Evolutionary conservation across 1,284 basidiomycete genomes (phyloP), one percentile per base, ranked within the genome.

Genomic region (Cutaneotrichosporon dermatis): DNA sequence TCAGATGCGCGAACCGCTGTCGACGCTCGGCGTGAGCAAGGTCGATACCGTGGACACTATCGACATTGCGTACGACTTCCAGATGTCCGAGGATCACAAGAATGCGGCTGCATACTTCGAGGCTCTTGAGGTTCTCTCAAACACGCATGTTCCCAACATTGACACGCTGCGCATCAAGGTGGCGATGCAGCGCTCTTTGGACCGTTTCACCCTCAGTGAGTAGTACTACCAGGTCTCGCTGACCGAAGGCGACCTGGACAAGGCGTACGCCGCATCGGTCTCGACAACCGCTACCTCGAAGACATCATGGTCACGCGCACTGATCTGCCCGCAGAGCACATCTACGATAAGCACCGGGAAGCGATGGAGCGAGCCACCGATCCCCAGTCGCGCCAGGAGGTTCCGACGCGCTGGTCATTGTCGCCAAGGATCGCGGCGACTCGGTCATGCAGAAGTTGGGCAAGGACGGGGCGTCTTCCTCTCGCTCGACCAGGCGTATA

Each of bases 401-500:
- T 75, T 6, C 51, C 63, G 37, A 63, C 12, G 71, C 74, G 12
- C 59, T 76, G 5, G 25, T 55, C 12, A n/a, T 73, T 9, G 67
- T 76, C 33, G 73, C 71, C 1, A 66, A 60, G 51, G 63, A 67
- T 9, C 56, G 73, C 2, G 54, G 54, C 3, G 64, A 63, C 42
- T 55, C 56, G 3, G 16, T 61, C 41, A 69, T 76, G 68, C 57
- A 64, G 12, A 41, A 53, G 40, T 55, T 75, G 35, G 73, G 67
- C 1, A 63, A 61, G 15, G 58, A 48, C 4, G 71, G 72, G 58
- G 68, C 39, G 65, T 68, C 0, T 57, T 68, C 44, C 63, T 76
- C 45, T 68, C 68, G 13, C 65, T 75, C 1, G 66, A 72, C 1
- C 71, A 75, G 43, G 75, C 75, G 13, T 76, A 75, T 65, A 57